Conservation (phyloP, 2,329 filamentous ascomycete species). For the Xylariaceae sp. region DNA sequence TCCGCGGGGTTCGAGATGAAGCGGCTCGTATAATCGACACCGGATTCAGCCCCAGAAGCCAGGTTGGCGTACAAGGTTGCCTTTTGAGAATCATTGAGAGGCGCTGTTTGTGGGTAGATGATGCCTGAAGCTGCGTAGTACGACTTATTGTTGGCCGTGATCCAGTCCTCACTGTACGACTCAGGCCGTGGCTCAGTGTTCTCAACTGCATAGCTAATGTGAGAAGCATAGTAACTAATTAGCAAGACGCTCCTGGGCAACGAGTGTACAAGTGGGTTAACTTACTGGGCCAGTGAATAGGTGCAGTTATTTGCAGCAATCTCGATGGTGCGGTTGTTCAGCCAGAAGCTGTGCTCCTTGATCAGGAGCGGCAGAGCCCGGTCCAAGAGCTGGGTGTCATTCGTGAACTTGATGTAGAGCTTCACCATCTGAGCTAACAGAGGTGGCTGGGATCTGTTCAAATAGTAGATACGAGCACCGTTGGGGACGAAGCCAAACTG, state of each 20-base stretch:
- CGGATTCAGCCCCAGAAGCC: constrained; percentile 60
- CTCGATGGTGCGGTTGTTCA: constrained; percentile 52
- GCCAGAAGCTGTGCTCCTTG: constrained; percentile 60
- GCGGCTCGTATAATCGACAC: constrained; percentile 58
- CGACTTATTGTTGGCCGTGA: constrained; percentile 58
- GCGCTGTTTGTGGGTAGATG: constrained; percentile 47
- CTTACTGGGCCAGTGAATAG: constrained; percentile 52
- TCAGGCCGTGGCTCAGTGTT: constrained; percentile 65
- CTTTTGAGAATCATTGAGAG: constrained; percentile 48
- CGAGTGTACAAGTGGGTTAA: neutral
- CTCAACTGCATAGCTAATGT: constrained; percentile 47
- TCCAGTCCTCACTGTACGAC: constrained; percentile 60
- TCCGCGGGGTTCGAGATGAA: constrained; percentile 54
- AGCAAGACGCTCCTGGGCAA: neutral
- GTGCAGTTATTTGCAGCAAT: constrained; percentile 42
- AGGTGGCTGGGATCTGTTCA: constrained; percentile 63
- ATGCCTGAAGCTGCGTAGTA: constrained; percentile 56
- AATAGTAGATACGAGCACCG: constrained; percentile 61
- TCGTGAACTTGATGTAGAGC: constrained; percentile 58
- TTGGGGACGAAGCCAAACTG: constrained; percentile 62
- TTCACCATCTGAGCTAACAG: constrained; percentile 62
- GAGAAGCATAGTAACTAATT: neutral
- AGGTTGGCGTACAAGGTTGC: constrained; percentile 55
- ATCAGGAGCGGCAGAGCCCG: constrained; percentile 58
- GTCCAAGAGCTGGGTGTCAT: constrained; percentile 55